Percentiles rank a stretch among this genome's conserved stretches.
phyloP scores from a whole-genome alignment of 148 eudicot species.

The Rhododendron ferrugineum region DNA sequence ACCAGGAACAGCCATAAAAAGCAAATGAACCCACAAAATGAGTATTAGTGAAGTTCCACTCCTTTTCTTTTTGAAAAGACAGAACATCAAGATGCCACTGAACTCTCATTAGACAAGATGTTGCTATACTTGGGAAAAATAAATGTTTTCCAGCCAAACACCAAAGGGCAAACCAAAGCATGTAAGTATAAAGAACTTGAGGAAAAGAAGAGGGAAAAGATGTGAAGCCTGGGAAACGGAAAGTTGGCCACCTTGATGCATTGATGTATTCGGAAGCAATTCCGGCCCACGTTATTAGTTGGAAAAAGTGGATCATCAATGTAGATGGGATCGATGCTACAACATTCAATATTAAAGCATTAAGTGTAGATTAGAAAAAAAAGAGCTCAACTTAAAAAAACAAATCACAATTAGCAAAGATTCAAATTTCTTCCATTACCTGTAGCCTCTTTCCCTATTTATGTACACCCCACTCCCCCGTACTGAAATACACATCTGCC shows the following conservation, averaged over 20 bases:
- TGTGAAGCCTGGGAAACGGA: background rate
- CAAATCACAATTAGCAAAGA: conserved; percentile 4
- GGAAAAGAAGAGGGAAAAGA: background rate
- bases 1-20: background rate
- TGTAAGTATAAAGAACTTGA: background rate
- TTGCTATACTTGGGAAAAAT: background rate
- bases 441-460: conserved; percentile 87
- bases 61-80: background rate
- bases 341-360: conserved; percentile 12
- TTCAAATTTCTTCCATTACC: conserved; percentile 30
- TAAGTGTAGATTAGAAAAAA: background rate
- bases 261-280: conserved; percentile 96
- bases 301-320: conserved; percentile 95
- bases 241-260: conserved; percentile 72
- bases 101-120: background rate
- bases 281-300: conserved; percentile 90
- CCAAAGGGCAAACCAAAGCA: background rate
- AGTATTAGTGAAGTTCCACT: background rate
- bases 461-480: conserved; percentile 91
- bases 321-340: conserved; percentile 92
- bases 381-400: background rate
- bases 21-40: background rate
- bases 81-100: background rate
- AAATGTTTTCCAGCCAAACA: background rate
- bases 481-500: conserved; percentile 93